phyloP scores from a whole-genome alignment of 306 rosid genomes.

The Citrullus amarus region DNA sequence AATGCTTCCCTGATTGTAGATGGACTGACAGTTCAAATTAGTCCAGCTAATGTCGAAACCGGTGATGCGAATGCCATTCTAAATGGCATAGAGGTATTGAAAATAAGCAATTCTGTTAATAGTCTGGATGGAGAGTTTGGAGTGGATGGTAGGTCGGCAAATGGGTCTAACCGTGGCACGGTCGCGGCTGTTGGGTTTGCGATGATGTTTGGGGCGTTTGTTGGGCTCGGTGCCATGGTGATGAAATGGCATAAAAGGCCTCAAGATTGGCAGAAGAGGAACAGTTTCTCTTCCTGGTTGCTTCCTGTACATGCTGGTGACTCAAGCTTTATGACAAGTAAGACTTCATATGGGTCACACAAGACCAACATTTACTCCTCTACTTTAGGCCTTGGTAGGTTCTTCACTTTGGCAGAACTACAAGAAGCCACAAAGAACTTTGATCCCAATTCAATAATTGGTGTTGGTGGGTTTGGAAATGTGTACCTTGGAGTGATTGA shows the following conservation, averaged over 20 bases:
- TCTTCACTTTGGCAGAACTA: constrained; percentile 28
- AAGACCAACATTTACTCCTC: constrained; percentile 21
- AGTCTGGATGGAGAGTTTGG: constrained; percentile 46
- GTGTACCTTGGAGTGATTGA: constrained; percentile 32
- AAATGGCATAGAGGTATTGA: constrained; percentile 34
- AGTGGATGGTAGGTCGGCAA: constrained; percentile 23
- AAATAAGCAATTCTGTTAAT: constrained; percentile 33
- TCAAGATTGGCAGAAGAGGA: constrained; percentile 44
- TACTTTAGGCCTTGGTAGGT: constrained; percentile 33
- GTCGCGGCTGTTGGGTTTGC: constrained; percentile 42
- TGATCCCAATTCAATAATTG: constrained; percentile 29
- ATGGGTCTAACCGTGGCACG: constrained; percentile 17
- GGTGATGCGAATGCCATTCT: constrained; percentile 27
- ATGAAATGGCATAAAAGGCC: constrained; percentile 42
- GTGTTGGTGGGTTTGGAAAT: constrained; percentile 45
- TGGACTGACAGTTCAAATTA: constrained; percentile 20
- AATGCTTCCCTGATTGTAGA: constrained; percentile 22
- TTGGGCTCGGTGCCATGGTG: constrained; percentile 46
- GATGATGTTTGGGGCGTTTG: constrained; percentile 40
- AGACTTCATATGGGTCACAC: constrained; percentile 21
- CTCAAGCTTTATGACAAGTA: constrained; percentile 29
- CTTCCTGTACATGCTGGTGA: constrained; percentile 37
- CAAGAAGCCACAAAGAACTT: constrained; percentile 43
- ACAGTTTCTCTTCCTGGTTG: constrained; percentile 44
- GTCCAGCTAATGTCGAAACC: constrained; percentile 6